These are phyloP conservation scores for Euphrasia confusa DNA, from an alignment of 257 asterid genomes.

Conservation along the genomic window DNA sequence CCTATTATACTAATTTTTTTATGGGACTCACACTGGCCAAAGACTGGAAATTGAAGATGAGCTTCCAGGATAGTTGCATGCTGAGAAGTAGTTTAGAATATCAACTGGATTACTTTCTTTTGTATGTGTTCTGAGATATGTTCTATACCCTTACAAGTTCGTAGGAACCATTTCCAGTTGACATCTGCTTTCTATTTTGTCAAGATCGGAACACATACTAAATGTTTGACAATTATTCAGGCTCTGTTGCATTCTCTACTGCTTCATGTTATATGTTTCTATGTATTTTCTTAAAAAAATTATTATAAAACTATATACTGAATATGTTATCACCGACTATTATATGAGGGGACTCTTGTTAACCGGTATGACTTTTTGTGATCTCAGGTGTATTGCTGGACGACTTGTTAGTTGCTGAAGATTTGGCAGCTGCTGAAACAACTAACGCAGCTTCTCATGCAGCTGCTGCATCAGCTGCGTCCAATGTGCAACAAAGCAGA, in stretches of 20 bases:
- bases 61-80: conserved; percentile 9
- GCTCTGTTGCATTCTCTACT: conserved; percentile 1
- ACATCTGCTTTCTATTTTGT: not conserved
- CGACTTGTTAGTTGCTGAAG: conserved; percentile 96
- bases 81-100: conserved; percentile 4
- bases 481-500: conserved; percentile 60
- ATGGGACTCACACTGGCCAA: conserved; percentile 7
- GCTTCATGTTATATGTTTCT: conserved; percentile 6
- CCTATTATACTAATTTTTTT: not conserved
- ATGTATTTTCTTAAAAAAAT: conserved; percentile 2
- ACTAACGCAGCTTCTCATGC: conserved; percentile 97
- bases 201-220: not conserved
- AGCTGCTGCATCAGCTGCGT: conserved; percentile 81
- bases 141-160: conserved; percentile 4
- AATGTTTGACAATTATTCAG: not conserved
- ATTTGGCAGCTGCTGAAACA: conserved; percentile 96
- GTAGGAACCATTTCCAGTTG: not conserved
- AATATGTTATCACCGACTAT: not conserved
- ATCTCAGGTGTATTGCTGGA: conserved; percentile 77
- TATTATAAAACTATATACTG: not conserved
- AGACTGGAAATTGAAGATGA: conserved; percentile 3
- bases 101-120: not conserved
- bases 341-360: conserved; percentile 11
- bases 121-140: conserved; percentile 6
- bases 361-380: conserved; percentile 25